Evolutionary conservation across 345 rosid species (phyloP).

Genomic region (Excoecaria cochinchinensis): DNA sequence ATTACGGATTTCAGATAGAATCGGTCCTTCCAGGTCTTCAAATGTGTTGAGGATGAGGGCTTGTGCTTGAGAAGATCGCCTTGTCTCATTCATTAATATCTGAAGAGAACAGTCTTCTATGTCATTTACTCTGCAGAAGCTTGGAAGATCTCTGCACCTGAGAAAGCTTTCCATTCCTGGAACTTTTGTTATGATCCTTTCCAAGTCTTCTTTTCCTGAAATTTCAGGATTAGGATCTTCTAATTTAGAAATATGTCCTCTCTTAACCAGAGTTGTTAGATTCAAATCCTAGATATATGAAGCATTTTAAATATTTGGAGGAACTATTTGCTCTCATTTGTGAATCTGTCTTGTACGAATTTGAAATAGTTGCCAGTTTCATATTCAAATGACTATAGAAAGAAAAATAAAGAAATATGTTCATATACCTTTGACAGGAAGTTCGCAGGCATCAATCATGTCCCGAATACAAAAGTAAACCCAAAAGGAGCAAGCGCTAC

Average conservation of each 20-base stretch:
- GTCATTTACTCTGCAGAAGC: constrained; percentile 37
- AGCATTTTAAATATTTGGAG: no score
- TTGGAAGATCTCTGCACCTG: constrained; percentile 52
- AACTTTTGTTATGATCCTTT: constrained; percentile 32
- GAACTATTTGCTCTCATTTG: no score
- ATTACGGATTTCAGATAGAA: constrained; percentile 41
- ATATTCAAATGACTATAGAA: no score
- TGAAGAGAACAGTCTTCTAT: neutral
- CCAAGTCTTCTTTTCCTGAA: constrained; percentile 28
- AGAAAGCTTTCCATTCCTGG: constrained; percentile 49
- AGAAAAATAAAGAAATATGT: neutral
- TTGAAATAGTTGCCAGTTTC: no score
- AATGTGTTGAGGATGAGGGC: constrained; percentile 50
- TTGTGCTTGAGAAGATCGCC: neutral
- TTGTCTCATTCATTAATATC: no score
- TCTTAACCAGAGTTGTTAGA: no score
- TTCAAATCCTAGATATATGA: no score
- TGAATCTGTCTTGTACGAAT: no score
- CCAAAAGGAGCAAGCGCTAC: constrained; percentile 4
- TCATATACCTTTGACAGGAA: constrained; percentile 44
- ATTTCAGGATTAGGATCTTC: neutral
- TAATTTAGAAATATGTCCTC: constrained; percentile 19
- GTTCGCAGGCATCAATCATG: constrained; percentile 37
- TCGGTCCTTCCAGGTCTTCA: constrained; percentile 55
- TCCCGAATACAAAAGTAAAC: constrained; percentile 29